These are phyloP conservation scores for Hevea brasiliensis DNA, from an alignment of 345 rosid species.

Conservation along the genomic window DNA sequence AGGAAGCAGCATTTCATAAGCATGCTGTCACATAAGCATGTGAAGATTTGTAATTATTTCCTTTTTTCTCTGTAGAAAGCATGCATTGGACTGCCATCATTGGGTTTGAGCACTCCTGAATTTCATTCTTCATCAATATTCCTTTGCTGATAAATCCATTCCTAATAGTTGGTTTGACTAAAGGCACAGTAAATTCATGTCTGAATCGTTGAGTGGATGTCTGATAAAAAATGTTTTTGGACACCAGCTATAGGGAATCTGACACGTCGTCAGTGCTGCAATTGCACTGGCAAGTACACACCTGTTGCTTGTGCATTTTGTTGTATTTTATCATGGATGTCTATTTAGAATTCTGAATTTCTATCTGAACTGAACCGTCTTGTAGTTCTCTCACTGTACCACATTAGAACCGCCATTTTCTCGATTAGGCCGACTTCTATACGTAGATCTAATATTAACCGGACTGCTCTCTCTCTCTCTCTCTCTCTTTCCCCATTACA, in stretches of 20 bases:
- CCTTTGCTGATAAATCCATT: background rate
- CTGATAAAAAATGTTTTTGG: background rate
- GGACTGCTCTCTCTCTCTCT: no score
- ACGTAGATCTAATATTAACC: no score
- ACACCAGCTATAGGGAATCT: no score
- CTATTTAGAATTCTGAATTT: no score
- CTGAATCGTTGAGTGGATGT: background rate
- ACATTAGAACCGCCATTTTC: no score
- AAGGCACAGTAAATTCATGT: background rate
- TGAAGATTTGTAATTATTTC: background rate
- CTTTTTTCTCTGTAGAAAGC: background rate
- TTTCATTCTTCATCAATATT: background rate
- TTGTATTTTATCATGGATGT: background rate
- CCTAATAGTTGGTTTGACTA: background rate
- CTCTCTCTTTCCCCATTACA: no score
- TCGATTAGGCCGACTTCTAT: no score
- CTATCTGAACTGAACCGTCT: no score
- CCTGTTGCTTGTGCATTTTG: background rate
- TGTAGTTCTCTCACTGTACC: no score
- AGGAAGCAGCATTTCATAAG: background rate
- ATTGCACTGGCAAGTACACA: no score
- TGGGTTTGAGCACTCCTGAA: background rate
- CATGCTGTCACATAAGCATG: background rate
- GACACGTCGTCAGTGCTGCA: background rate
- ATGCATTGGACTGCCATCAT: background rate